Evolutionary conservation across 768 basidiomycete species (phyloP).

Genomic region (Serendipita indica): DNA sequence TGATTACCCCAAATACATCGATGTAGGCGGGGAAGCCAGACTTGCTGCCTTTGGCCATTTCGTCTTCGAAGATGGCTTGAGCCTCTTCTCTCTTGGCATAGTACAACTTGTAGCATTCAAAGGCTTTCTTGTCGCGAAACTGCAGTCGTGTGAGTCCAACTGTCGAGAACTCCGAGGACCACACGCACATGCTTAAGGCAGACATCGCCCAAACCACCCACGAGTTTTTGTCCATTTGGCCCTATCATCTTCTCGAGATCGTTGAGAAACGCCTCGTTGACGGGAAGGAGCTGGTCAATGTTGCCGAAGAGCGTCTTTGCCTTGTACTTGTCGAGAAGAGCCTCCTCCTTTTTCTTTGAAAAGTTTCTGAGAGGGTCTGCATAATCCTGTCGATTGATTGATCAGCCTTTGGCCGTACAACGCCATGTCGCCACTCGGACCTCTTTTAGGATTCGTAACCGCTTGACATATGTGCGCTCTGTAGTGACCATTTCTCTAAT

Average conservation of each 20-base stretch:
- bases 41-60: constrained; percentile 63
- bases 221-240: constrained; percentile 38
- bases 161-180: background rate
- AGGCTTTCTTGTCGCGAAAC: constrained; percentile 69
- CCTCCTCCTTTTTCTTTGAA: constrained; percentile 66
- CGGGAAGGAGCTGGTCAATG: constrained; percentile 72
- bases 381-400: constrained; percentile 41
- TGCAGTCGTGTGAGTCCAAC: constrained; percentile 10
- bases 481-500: constrained; percentile 80
- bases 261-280: constrained; percentile 74
- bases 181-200: constrained; percentile 50
- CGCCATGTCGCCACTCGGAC: constrained; percentile 18
- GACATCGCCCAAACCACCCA: constrained; percentile 69
- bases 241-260: constrained; percentile 70
- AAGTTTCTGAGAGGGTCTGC: constrained; percentile 84
- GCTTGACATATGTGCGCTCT: constrained; percentile 76
- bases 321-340: constrained; percentile 79
- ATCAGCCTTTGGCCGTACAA: no score
- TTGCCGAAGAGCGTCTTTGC: constrained; percentile 91
- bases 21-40: constrained; percentile 67
- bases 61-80: constrained; percentile 72
- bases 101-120: constrained; percentile 84
- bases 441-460: constrained; percentile 65
- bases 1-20: constrained; percentile 41
- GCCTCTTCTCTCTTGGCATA: constrained; percentile 89